Evolutionary conservation across 805 yeast genomes (phyloP).

Genomic region (Zygoascus biomembranicola): DNA sequence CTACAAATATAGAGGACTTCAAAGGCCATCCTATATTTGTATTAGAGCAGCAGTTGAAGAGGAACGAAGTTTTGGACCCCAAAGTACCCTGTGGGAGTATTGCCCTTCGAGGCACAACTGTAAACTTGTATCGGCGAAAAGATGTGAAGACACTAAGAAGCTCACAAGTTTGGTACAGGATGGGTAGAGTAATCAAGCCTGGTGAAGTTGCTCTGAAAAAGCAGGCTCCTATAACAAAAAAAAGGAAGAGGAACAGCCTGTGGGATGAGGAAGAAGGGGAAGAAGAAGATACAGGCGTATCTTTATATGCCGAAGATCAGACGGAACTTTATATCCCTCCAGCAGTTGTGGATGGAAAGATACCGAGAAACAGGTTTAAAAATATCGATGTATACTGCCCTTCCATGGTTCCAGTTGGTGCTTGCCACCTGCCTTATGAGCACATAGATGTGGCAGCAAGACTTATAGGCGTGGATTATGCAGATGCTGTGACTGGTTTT

Average conservation of each 20-base stretch:
- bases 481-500: conserved; percentile 81
- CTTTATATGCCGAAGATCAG: conserved; percentile 67
- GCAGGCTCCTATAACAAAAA: conserved; percentile 20
- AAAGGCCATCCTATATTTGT: conserved; percentile 82
- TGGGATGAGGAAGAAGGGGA: conserved; percentile 25
- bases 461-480: conserved; percentile 64
- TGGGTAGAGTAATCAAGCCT: conserved; percentile 64
- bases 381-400: conserved; percentile 65
- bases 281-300: conserved; percentile 45
- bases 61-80: conserved; percentile 65
- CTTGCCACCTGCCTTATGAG: conserved; percentile 45
- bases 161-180: conserved; percentile 78
- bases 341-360: conserved; percentile 47
- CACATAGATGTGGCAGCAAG: conserved; percentile 64
- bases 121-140: conserved; percentile 48
- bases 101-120: conserved; percentile 27
- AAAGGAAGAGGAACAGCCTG: conserved; percentile 17
- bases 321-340: conserved; percentile 59
- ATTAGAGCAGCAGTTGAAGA: conserved; percentile 62
- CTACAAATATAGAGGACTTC: conserved; percentile 73
- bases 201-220: conserved; percentile 61
- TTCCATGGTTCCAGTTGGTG: conserved; percentile 77
- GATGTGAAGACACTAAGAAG: conserved; percentile 59
- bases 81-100: conserved; percentile 69
- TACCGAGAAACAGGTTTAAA: conserved; percentile 64